Conservation (phyloP, 495 filamentous ascomycete genomes). For the Lasiosphaeria hispida region DNA sequence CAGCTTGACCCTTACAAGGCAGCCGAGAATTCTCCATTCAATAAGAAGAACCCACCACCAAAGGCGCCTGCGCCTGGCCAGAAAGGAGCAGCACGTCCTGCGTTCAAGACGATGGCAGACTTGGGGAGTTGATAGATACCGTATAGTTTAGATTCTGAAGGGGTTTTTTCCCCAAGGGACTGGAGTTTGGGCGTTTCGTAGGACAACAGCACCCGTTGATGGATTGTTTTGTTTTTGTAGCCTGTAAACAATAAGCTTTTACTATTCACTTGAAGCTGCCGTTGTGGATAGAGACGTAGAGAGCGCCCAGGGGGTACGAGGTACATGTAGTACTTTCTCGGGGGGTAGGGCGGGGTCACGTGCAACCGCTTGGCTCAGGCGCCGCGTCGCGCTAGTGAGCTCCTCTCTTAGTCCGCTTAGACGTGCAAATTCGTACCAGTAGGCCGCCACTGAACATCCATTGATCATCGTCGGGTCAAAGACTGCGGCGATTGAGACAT, state of each 20-base stretch:
- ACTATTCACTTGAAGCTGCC: no score
- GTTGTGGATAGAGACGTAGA: no score
- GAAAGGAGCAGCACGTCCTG: constrained; percentile 28
- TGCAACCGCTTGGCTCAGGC: neutral
- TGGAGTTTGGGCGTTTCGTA: neutral
- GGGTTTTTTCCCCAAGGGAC: no score
- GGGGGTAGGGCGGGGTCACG: no score
- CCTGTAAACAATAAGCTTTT: no score
- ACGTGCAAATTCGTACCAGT: constrained; percentile 1
- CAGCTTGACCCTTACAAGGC: constrained; percentile 66
- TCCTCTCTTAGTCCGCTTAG: neutral
- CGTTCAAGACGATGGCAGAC: constrained; percentile 46
- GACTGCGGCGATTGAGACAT: constrained; percentile 23
- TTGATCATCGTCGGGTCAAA: neutral
- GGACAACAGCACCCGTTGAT: neutral
- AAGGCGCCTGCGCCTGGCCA: constrained; percentile 22
- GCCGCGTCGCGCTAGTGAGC: neutral
- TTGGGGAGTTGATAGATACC: constrained; percentile 17
- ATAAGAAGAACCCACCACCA: constrained; percentile 43
- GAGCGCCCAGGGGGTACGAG: no score
- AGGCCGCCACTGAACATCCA: neutral
- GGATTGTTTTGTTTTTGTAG: neutral
- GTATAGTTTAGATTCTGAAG: no score
- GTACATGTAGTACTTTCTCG: no score
- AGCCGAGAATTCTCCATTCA: constrained; percentile 63